Evolutionary conservation across 2,329 filamentous ascomycete species (phyloP).

Genomic region (Rugonectria rugulosa): DNA sequence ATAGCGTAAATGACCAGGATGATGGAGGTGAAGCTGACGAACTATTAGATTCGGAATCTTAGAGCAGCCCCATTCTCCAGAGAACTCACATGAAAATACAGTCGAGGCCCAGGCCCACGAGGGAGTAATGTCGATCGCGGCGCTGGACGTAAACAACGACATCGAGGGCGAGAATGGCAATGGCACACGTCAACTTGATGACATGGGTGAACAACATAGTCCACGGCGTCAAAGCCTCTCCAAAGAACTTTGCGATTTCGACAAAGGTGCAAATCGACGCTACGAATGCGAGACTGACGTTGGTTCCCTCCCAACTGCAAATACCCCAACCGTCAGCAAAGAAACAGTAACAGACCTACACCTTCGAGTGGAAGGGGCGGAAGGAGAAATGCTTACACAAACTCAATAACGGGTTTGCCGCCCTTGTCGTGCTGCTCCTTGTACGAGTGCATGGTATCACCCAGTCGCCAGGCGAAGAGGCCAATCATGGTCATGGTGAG

Average conservation of each 20-base stretch:
- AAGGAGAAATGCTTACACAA: conserved; percentile 55
- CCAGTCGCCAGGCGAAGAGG: conserved; percentile 62
- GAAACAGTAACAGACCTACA: neutral
- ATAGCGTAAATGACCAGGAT: conserved; percentile 56
- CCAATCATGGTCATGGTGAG: conserved; percentile 57
- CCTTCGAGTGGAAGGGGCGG: neutral
- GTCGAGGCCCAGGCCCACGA: conserved; percentile 58
- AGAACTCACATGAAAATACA: conserved; percentile 55
- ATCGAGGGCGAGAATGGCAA: conserved; percentile 58
- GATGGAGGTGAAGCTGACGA: conserved; percentile 46
- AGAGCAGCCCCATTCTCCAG: neutral
- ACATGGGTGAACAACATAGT: conserved; percentile 60
- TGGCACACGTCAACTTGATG: conserved; percentile 57
- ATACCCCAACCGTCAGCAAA: neutral
- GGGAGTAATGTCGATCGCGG: conserved; percentile 56
- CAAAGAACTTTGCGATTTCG: conserved; percentile 55
- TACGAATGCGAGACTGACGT: conserved; percentile 57
- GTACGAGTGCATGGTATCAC: conserved; percentile 53
- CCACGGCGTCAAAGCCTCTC: conserved; percentile 62
- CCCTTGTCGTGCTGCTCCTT: conserved; percentile 50
- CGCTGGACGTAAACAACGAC: conserved; percentile 57
- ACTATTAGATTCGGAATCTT: conserved; percentile 12
- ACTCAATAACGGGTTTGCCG: conserved; percentile 53
- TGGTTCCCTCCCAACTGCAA: conserved; percentile 61
- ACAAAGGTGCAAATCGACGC: conserved; percentile 55